Base-by-base conservation (phyloP, 1,139 yeast species). In the Lodderomyces margitis region DNA sequence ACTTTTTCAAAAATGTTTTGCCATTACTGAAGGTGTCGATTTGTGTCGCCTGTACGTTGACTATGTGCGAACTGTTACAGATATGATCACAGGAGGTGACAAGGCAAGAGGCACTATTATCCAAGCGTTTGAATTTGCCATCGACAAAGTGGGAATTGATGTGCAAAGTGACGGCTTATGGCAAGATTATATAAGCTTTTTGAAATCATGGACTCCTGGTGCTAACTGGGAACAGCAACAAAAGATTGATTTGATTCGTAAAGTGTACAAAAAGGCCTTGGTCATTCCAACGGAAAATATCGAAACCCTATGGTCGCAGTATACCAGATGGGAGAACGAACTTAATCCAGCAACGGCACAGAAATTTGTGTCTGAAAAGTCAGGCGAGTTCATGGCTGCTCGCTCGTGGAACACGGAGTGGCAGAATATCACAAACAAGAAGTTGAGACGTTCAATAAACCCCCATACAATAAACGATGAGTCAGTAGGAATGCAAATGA, bases 201-300 rank as follows among this genome's bases (percentile, higher is more conserved):
- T 91, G 48, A 83, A 82, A 52, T 68, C 79, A 34, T 85, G 92
- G 85, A 85, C 84, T 24, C 87, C 95, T 1, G 68, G 80, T 12
- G 83, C 87, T 33, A 78, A 84, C 36, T 87, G 95, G 87, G 98
- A 91, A 57, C 85, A 81, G 51, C 94, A 87, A 57, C 94, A 87
- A 54, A 83, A 87, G 50, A 74, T 78, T 54, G 96, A 88, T 56
- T 70, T 83, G 54, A 77, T 87, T 40, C 73, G 98, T 54, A 83
- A 83, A 53, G 76, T 85, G 5, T 88, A 84, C 61, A 80, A 85
- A 52, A 77, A 78, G 46, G 81, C 86, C 50, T 72, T 89, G 27
- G 71, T 76, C 20, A 73, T 83, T 28, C 98, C 98, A 2, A 73
- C 87, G 24, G 78, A 76, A 44, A 80, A 82, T 44, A 68, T 92